phyloP scores from a whole-genome alignment of 768 basidiomycete genomes.

The Tephrocybe sp. region DNA sequence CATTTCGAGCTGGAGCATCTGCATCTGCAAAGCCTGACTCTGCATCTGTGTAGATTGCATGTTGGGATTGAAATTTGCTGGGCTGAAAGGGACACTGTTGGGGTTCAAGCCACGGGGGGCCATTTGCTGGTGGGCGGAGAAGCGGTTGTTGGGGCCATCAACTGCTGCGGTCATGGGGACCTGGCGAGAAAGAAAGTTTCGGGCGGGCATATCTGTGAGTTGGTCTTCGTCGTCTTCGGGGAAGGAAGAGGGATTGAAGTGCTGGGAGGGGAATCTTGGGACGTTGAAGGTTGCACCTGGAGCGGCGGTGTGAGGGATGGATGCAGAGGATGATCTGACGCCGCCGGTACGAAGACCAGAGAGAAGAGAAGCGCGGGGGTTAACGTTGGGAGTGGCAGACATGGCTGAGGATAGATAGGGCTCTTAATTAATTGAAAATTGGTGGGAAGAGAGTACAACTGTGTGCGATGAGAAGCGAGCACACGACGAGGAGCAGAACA shows the following conservation, averaged over 20 bases:
- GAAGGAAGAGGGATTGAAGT: constrained; percentile 37
- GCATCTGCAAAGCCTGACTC: constrained; percentile 71
- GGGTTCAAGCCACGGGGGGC: constrained; percentile 46
- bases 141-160: constrained; percentile 65
- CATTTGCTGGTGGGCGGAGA: constrained; percentile 60
- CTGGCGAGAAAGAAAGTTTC: constrained; percentile 48
- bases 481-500: too few species aligned
- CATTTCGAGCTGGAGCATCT: constrained; percentile 83
- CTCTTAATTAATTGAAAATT: constrained; percentile 35
- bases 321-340: constrained; percentile 69
- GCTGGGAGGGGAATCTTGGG: constrained; percentile 50
- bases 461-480: too few species aligned
- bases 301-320: constrained; percentile 67
- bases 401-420: constrained; percentile 39
- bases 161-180: constrained; percentile 69
- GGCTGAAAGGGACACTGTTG: constrained; percentile 54
- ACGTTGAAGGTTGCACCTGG: constrained; percentile 62
- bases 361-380: constrained; percentile 79
- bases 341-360: constrained; percentile 88
- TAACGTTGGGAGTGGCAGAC: constrained; percentile 44
- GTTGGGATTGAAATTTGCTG: constrained; percentile 44
- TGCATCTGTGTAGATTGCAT: constrained; percentile 47
- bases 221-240: constrained; percentile 63
- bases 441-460: constrained; percentile 35
- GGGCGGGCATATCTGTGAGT: constrained; percentile 52